Base-by-base conservation (phyloP, 371 early-diverging fungal genomes). In the Syncephalis plumigaleata region DNA sequence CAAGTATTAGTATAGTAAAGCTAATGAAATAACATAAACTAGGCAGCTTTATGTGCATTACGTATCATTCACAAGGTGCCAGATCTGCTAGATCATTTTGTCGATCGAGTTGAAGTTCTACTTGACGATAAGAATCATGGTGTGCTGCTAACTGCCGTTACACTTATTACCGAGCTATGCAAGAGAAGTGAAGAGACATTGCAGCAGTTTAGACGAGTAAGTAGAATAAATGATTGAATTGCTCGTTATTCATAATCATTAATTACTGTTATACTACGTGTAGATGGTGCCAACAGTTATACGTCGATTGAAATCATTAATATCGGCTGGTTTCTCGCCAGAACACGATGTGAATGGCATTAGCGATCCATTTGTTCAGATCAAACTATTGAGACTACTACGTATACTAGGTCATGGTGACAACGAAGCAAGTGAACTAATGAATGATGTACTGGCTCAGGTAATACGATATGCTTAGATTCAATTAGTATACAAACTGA, bases 261-360 rank as follows among this genome's bases (percentile, higher is more conserved):
- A 27, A 24, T 27, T 3, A 36, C 24, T 3, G 9, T 17, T 16
- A 15, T 23, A 20, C 4, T 13, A 17, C 17, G 22, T 40, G 21
- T 22, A 82, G 65, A 68, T 73, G 9, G 92, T 94, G 15, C 91
- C 91, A 16, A 60, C 76, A 7, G 65, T 95, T 23, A 87, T 89
- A 15, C 72, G 87, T 26, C 89, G 89, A 57, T 68, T 96, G 44
- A 91, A 89, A 54, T 75, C 77, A 47, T 69, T 98, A 39, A 76
- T 87, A 39, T 81, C 84, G 8, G 75, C 87, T 18, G 89, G 90
- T 8, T 84, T 79, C 53, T 82, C 87, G n/a, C 81, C 91, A 9
- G 98, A 98, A 56, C 91, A 97, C 52, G 93, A 92, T 65, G 96
- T 98, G 24, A 80, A 79, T 38, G 95, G 94, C 25, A 81, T 95